A percentile compares a stretch with the other conserved stretches of the same genome.
Evolutionary conservation across 2,329 filamentous ascomycete genomes (phyloP).

Genomic region (Didymella segeticola): DNA sequence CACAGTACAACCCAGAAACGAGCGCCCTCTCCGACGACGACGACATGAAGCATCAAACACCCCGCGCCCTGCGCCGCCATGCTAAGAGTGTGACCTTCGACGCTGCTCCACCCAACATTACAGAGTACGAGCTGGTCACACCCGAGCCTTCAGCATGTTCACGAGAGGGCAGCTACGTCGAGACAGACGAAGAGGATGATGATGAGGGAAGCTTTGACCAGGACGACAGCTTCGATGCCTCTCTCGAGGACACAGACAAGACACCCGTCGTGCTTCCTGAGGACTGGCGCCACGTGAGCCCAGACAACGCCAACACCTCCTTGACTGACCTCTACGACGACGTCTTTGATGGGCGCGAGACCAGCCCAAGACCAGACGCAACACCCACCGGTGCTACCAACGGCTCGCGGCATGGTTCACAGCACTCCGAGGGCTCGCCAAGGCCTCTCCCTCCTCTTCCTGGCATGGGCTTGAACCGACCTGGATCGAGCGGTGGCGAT

Average conservation of each 20-base stretch:
- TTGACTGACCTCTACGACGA: conserved; percentile 66
- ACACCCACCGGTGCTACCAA: conserved; percentile 54
- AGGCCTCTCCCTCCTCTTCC: conserved; percentile 88
- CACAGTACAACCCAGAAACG: conserved; percentile 45
- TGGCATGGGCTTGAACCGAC: conserved; percentile 59
- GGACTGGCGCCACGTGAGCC: conserved; percentile 86
- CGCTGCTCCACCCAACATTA: conserved; percentile 88
- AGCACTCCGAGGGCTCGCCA: conserved; percentile 79
- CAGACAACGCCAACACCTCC: conserved; percentile 63
- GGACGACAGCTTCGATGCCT: conserved; percentile 94
- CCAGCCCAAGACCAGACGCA: conserved; percentile 70
- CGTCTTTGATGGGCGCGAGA: conserved; percentile 68
- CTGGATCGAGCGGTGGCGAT: conserved; percentile 67
- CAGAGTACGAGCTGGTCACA: conserved; percentile 98
- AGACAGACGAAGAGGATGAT: conserved; percentile 69
- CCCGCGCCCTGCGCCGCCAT: conserved; percentile 77
- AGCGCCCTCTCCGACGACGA: conserved; percentile 52
- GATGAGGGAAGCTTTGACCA: conserved; percentile 71
- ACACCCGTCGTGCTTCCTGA: conserved; percentile 97
- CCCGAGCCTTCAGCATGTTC: conserved; percentile 93
- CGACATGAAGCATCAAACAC: conserved; percentile 66
- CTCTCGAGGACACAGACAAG: conserved; percentile 93
- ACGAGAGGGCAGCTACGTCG: conserved; percentile 89
- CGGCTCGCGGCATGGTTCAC: conserved; percentile 69
- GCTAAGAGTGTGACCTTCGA: conserved; percentile 98